These are phyloP conservation scores for Claviceps lovelessii DNA, from an alignment of 2,329 filamentous ascomycete species.

Conservation along the genomic window DNA sequence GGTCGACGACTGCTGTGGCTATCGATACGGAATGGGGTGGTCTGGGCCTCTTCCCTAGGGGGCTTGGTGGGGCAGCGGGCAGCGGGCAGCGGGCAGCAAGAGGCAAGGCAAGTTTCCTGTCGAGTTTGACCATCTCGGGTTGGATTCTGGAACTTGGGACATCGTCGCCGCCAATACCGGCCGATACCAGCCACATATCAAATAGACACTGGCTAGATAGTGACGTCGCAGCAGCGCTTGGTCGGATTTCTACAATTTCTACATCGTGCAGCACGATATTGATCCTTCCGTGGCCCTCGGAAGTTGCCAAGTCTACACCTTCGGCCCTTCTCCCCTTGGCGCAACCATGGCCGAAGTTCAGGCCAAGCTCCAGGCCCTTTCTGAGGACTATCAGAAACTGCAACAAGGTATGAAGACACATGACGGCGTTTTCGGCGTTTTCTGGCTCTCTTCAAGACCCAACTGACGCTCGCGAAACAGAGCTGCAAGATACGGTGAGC, in stretches of 20 bases:
- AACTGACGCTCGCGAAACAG: slow-evolving; percentile 29
- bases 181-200: neutral
- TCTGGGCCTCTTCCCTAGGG: no score
- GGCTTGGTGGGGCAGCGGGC: neutral
- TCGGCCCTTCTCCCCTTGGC: neutral
- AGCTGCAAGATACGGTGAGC: slow-evolving; percentile 61
- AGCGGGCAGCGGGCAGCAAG: no score
- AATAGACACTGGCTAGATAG: neutral
- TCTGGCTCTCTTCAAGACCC: neutral
- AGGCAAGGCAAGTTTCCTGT: no score
- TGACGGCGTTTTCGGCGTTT: no score
- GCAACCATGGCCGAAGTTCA: slow-evolving; percentile 54
- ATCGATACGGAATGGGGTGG: neutral
- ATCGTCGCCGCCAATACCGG: neutral
- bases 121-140: neutral
- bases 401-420: slow-evolving; percentile 51
- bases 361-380: slow-evolving; percentile 64
- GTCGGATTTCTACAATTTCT: neutral
- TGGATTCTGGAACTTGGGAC: neutral
- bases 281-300: neutral
- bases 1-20: neutral
- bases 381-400: slow-evolving; percentile 75
- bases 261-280: no score
- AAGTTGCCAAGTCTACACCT: neutral
- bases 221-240: neutral